Percentiles rank a stretch among this genome's conserved stretches.
Evolutionary conservation across 352 stramenopile species (phyloP).

Genomic region (Phytophthora constricta): DNA sequence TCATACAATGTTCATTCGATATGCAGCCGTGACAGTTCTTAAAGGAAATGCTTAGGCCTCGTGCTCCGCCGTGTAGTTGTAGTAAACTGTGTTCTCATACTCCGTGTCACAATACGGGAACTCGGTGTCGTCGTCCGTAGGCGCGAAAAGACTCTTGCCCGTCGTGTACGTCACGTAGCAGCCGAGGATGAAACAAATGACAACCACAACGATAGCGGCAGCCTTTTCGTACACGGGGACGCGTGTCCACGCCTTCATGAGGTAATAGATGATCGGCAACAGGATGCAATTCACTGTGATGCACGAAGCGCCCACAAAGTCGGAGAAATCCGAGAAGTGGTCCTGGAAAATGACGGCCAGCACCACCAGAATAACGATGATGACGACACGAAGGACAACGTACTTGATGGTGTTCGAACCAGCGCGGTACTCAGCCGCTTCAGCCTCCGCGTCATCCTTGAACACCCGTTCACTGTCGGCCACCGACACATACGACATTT

Average conservation of each 20-base stretch:
- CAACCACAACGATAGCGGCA: conserved; percentile 16
- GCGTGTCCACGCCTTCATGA: conserved; percentile 19
- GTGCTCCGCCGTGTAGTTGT: conserved; percentile 23
- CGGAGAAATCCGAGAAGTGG: conserved; percentile 34
- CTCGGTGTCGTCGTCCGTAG: conserved; percentile 14
- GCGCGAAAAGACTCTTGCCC: conserved; percentile 39
- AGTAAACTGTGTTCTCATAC: conserved; percentile 31
- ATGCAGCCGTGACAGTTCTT: too few relatives aligned
- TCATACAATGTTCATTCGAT: too few relatives aligned
- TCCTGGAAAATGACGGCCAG: conserved; percentile 5
- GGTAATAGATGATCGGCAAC: conserved; percentile 37
- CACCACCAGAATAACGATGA: conserved; percentile 31
- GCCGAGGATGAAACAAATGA: conserved; percentile 36
- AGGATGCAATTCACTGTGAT: conserved; percentile 43
- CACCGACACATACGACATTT: conserved; percentile 39
- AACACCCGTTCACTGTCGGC: conserved; percentile 26
- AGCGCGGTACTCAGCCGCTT: conserved; percentile 36
- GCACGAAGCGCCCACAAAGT: conserved; percentile 40
- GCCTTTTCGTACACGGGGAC: conserved; percentile 34
- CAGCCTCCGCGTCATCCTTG: conserved; percentile 14
- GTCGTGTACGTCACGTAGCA: conserved; percentile 44
- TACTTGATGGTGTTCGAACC: conserved; percentile 31
- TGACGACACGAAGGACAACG: conserved; percentile 31
- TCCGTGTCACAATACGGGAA: conserved; percentile 29
- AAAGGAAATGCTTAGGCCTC: not conserved